Evolutionary conservation across 2,329 filamentous ascomycete genomes (phyloP).

Genomic region (Pestalotiopsis sp.): DNA sequence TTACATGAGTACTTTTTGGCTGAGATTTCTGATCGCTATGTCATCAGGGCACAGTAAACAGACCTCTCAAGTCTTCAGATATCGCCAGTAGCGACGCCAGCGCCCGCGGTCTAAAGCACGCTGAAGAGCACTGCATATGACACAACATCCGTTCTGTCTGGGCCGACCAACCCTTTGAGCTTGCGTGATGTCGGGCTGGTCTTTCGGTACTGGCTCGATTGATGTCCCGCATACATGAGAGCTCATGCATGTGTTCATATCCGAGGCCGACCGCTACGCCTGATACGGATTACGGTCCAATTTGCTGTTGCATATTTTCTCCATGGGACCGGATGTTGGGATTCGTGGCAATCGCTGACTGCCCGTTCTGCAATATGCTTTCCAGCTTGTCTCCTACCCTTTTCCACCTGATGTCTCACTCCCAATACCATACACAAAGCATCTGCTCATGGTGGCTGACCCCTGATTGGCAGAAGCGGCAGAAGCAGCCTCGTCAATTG

Average conservation of each 20-base stretch:
- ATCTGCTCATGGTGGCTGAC: neutral
- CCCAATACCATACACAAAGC: neutral
- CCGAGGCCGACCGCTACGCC: slow-evolving; percentile 22
- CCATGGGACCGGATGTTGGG: slow-evolving; percentile 22
- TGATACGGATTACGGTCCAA: slow-evolving; percentile 29
- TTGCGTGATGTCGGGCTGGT: slow-evolving; percentile 10
- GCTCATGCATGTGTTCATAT: slow-evolving; percentile 28
- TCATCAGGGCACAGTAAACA: neutral
- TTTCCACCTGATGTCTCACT: neutral
- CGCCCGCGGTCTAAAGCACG: neutral
- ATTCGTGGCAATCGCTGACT: slow-evolving; percentile 36
- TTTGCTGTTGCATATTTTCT: slow-evolving; percentile 27
- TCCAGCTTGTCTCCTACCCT: slow-evolving; percentile 10
- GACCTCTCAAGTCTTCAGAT: neutral
- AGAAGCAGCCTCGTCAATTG: neutral
- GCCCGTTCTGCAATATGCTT: slow-evolving; percentile 17
- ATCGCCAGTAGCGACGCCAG: slow-evolving; percentile 6
- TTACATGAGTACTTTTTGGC: neutral
- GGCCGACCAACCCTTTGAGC: slow-evolving; percentile 8
- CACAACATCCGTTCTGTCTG: slow-evolving; percentile 1
- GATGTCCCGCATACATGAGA: slow-evolving; percentile 27
- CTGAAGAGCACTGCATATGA: neutral
- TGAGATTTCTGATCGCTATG: neutral
- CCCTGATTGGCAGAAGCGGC: neutral
- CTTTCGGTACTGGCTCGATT: slow-evolving; percentile 21